A percentile compares a stretch with the other conserved stretches of the same genome.
phyloP scores from a whole-genome alignment of 306 rosid species.

The Gynostemma pentaphyllum region DNA sequence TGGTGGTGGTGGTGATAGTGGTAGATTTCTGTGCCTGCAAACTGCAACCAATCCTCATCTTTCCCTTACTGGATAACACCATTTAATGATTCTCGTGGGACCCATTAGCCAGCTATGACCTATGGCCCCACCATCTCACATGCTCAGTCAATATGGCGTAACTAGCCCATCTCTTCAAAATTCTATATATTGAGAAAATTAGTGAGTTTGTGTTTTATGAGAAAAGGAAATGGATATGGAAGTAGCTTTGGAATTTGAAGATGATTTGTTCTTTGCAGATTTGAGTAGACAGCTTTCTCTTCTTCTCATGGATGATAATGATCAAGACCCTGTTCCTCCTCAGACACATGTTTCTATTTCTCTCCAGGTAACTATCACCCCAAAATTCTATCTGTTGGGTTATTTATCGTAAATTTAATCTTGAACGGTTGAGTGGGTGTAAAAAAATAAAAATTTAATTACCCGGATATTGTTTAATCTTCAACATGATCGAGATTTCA shows the following conservation, averaged over 20 bases:
- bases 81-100: conserved; percentile 47
- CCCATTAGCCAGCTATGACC: conserved; percentile 56
- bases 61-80: conserved; percentile 41
- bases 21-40: background rate
- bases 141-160: conserved; percentile 32
- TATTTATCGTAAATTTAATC: too few relatives aligned
- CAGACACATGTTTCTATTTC: conserved; percentile 29
- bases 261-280: conserved; percentile 56
- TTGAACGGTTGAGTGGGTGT: too few relatives aligned
- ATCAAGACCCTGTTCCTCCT: conserved; percentile 34
- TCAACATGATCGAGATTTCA: too few relatives aligned
- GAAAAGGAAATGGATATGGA: background rate
- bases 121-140: conserved; percentile 63
- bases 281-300: conserved; percentile 70
- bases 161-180: conserved; percentile 20
- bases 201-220: background rate
- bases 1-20: conserved; percentile 12
- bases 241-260: conserved; percentile 14
- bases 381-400: too few relatives aligned
- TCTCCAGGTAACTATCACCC: conserved; percentile 52
- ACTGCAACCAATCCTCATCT: conserved; percentile 31
- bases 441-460: background rate
- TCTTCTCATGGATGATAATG: conserved; percentile 79
- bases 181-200: conserved; percentile 7
- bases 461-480: background rate